A percentile compares a stretch with the other conserved stretches of the same genome.
phyloP scores from a whole-genome alignment of 768 basidiomycete genomes.

The Dioszegia hungarica region DNA sequence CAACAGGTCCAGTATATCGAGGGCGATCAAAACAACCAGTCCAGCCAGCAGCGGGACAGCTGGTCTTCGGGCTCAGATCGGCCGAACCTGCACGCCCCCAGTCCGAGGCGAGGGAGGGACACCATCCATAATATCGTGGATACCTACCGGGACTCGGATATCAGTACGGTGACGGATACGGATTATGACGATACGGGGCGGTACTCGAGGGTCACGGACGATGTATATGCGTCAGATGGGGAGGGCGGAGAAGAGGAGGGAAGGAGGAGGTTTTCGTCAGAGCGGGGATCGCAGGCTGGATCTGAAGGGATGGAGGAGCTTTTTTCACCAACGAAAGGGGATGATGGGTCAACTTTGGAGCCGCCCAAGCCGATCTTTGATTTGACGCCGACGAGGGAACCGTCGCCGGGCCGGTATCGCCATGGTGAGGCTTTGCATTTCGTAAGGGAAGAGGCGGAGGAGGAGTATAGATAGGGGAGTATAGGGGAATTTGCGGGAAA shows the following conservation, averaged over 20 bases:
- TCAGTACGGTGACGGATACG: neutral
- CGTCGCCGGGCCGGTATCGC: constrained; percentile 42
- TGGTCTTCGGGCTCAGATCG: neutral
- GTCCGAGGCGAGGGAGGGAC: constrained; percentile 14
- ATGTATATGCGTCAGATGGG: neutral
- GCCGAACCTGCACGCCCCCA: constrained; percentile 7
- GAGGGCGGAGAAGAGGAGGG: neutral
- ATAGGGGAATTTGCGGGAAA: neutral
- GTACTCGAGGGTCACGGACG: neutral
- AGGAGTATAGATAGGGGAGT: constrained; percentile 7
- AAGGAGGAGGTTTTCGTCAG: neutral
- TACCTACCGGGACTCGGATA: constrained; percentile 10
- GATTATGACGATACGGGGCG: constrained; percentile 3
- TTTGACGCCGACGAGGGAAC: constrained; percentile 44
- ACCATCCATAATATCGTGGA: constrained; percentile 24
- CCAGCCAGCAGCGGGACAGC: constrained; percentile 1
- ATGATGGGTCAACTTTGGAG: constrained; percentile 9
- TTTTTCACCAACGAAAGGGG: neutral
- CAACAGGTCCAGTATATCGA: neutral
- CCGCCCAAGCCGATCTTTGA: constrained; percentile 39
- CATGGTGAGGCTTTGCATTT: constrained; percentile 46
- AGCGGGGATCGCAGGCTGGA: too few species aligned
- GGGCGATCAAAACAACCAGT: too few species aligned
- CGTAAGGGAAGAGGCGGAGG: constrained; percentile 38
- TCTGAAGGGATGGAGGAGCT: neutral